Conservation (phyloP, 495 filamentous ascomycete species). For the Penicillium parvum region DNA sequence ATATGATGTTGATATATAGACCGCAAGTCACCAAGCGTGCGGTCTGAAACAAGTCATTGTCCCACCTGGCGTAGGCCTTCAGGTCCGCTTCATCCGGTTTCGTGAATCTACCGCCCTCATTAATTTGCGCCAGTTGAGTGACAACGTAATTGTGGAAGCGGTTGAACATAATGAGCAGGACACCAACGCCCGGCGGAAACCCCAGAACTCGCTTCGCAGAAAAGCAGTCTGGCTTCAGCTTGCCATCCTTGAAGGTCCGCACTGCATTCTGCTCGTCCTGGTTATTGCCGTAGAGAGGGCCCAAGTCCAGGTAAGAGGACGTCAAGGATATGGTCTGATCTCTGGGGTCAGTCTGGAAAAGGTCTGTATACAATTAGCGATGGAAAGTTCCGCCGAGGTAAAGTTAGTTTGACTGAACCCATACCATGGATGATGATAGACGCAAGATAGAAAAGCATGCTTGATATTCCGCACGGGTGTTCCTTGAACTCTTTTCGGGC, state of each 20-base stretch:
- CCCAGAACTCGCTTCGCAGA: conserved; percentile 70
- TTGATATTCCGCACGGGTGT: conserved; percentile 78
- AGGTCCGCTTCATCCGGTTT: conserved; percentile 44
- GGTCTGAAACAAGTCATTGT: conserved; percentile 75
- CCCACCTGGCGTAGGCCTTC: conserved; percentile 59
- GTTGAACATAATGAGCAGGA: conserved; percentile 68
- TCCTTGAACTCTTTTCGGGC: conserved; percentile 57
- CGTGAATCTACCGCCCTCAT: conserved; percentile 54
- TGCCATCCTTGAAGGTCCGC: conserved; percentile 76
- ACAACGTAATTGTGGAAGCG: conserved; percentile 74
- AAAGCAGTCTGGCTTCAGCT: conserved; percentile 78
- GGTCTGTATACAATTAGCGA: conserved; percentile 37
- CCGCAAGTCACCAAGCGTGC: conserved; percentile 68
- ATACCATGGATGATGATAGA: conserved; percentile 82
- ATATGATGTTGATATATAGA: conserved; percentile 71
- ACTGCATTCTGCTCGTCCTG: conserved; percentile 69
- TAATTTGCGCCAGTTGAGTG: conserved; percentile 55
- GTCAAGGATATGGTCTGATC: conserved; percentile 61
- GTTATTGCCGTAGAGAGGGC: conserved; percentile 82
- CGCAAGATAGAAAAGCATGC: conserved; percentile 83
- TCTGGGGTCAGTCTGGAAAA: conserved; percentile 57
- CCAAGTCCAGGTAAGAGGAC: conserved; percentile 80
- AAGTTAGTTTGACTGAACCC: background rate
- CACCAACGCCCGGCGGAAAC: conserved; percentile 81
- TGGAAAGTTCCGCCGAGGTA: background rate